Evolutionary conservation across 805 yeast species (phyloP).

Genomic region (Suhomyces canberraensis): DNA sequence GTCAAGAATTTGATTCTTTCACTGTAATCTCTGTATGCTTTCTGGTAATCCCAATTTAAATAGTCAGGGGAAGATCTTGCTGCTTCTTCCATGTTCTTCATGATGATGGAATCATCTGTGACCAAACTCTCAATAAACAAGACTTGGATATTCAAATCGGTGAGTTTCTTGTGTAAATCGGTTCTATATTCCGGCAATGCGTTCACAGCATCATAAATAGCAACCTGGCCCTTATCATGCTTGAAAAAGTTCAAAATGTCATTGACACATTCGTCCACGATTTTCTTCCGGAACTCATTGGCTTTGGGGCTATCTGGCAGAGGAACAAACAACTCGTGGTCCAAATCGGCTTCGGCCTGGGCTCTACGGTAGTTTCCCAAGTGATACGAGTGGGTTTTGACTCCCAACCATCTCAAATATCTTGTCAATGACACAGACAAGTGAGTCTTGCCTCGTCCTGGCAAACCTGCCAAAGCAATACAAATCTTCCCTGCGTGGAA

Average conservation of each 20-base stretch:
- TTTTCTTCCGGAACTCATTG: conserved; percentile 49
- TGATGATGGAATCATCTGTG: conserved; percentile 65
- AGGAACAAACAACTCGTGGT: conserved; percentile 69
- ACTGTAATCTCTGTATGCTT: conserved; percentile 75
- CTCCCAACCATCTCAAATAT: conserved; percentile 94
- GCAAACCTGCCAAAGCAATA: conserved; percentile 85
- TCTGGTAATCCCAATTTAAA: conserved; percentile 64
- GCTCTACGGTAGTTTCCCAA: conserved; percentile 85
- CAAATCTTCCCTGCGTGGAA: conserved; percentile 95
- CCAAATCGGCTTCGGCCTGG: conserved; percentile 46
- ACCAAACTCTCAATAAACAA: conserved; percentile 86
- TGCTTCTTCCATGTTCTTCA: conserved; percentile 70
- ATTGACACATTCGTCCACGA: conserved; percentile 59
- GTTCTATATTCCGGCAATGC: conserved; percentile 69
- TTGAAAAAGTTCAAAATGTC: conserved; percentile 73
- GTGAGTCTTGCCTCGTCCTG: conserved; percentile 95
- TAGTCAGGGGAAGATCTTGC: conserved; percentile 90
- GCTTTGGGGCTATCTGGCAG: conserved; percentile 47
- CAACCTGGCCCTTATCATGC: conserved; percentile 85
- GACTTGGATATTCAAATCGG: conserved; percentile 62
- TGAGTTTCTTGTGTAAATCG: conserved; percentile 53
- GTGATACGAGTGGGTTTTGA: conserved; percentile 86
- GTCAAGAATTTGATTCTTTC: conserved; percentile 66
- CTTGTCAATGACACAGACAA: conserved; percentile 88
- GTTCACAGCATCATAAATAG: conserved; percentile 93